Evolutionary conservation across 768 basidiomycete genomes (phyloP), one percentile per base, ranked within the genome.

Genomic region (Megacollybia marginata): DNA sequence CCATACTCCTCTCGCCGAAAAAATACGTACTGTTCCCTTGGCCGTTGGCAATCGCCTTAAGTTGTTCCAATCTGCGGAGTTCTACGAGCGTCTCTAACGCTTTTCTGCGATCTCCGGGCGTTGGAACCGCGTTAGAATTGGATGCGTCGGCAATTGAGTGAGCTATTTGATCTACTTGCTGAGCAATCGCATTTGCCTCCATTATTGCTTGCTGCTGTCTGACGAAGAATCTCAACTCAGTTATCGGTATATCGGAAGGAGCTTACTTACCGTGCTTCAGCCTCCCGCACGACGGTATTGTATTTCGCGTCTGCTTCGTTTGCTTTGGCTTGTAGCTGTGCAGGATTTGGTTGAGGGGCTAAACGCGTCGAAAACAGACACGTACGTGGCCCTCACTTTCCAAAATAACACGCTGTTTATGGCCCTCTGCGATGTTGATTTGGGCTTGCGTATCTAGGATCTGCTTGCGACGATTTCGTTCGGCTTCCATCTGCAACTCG

Each of bases 401-500:
- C 43, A 80, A 61, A 52, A 80, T 79, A 4, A 73, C 71, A 7
- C 74, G 68, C 56, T 78, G 77, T 53, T 80, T 80, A 46, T 76
- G 70, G 9, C 79, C 79, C 55, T 80, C 79, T 1, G 79, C 78
- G 36, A 80, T 68, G 56, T 80, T 80, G 52, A 80, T 72, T 49
- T 75, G 73, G 0, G 79, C 79, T 54, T 78, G 72, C 0, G 79
- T 80, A 55, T 80, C 78, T 18, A 80, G 63, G 12, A 79, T 66
- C 51, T 79, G 76, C 55, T 79, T 80, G 32, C 79, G 65, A 16
- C 79, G 58, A 52, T 79, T 76, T 32, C 79, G 60, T 53, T 80
- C 79, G 0, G 78, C 79, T 57, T 78, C 76, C 77, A 79, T 79
- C 58, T 79, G 76, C 10, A 80, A 67, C 52, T 80, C 78, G 2